phyloP scores from a whole-genome alignment of 2,329 filamentous ascomycete species.

The Aureobasidium lini region DNA sequence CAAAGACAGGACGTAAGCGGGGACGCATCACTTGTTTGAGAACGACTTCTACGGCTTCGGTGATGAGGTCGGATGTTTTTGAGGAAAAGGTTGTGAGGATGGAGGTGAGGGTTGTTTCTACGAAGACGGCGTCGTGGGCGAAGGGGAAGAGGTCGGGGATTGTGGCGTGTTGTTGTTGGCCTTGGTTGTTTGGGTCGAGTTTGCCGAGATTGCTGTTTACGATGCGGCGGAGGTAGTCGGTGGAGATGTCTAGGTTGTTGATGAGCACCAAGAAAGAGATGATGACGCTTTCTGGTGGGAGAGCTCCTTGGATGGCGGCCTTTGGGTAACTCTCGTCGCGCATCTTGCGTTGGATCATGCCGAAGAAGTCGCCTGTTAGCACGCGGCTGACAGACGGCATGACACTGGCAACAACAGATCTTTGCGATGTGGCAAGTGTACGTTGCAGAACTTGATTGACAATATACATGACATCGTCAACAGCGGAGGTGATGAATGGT shows the following conservation, averaged over 20 bases:
- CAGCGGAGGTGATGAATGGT: slow-evolving; percentile 87
- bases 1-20: slow-evolving; percentile 73
- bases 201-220: slow-evolving; percentile 57
- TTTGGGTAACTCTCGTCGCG: slow-evolving; percentile 89
- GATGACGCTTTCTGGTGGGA: slow-evolving; percentile 82
- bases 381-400: slow-evolving; percentile 73
- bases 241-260: slow-evolving; percentile 89
- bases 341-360: slow-evolving; percentile 98
- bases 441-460: slow-evolving; percentile 86
- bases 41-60: slow-evolving; percentile 76
- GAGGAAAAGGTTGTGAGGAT: slow-evolving; percentile 65
- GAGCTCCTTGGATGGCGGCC: slow-evolving; percentile 65
- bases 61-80: slow-evolving; percentile 75
- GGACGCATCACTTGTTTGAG: slow-evolving; percentile 82
- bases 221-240: slow-evolving; percentile 85
- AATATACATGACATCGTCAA: slow-evolving; percentile 99
- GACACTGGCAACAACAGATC: slow-evolving; percentile 67
- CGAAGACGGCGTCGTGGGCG: slow-evolving; percentile 63
- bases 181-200: slow-evolving; percentile 16
- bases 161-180: slow-evolving; percentile 28
- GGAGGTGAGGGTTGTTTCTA: slow-evolving; percentile 58
- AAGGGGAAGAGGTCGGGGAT: slow-evolving; percentile 64
- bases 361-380: slow-evolving; percentile 81
- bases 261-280: slow-evolving; percentile 86
- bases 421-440: slow-evolving; percentile 77